Evolutionary conservation across 148 eudicot genomes (phyloP), one percentile per base, ranked within the genome.

Genomic region (Dysphania ambrosioides): DNA sequence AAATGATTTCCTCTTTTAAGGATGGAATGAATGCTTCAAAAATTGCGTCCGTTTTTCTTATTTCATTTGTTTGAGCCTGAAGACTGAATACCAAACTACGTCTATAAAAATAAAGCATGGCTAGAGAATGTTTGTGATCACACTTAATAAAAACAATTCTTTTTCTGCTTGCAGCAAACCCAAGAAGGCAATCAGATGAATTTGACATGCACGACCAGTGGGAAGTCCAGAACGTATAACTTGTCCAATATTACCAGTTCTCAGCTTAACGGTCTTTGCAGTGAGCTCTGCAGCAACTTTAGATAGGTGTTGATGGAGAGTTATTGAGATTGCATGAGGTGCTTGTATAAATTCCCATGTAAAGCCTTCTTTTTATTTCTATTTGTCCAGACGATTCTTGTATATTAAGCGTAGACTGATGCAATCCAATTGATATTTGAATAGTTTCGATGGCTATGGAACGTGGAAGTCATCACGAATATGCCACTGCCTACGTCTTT

Each of bases 191-290:
- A 81, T 73, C 86, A 91, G 79, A 74, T 87, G 72, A 88, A 84
- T 26, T 59, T 94, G 76, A 89, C 96, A 21, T 94, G 97, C 83
- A 78, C 85, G 35, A 77, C 79, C 81, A 90, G 80, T 32, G 79
- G 88, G 51, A 90, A 81, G 70, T 82, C 83, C 70, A 78, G 68
- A 63, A 78, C 85, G 0, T 94, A 89, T 68, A 58, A 80, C 49
- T 78, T 87, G 84, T 49, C 81, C 7, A 86, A 91, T 73, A 79
- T 89, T 75, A 80, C 89, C n/a, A 38, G 77, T 11, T 81, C 91
- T 30, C 91, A 83, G 81, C 83, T 94, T 4, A 88, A 79, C 72
- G 85, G 89, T 34, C 79, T 94, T 1, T 94, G 98, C 53, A 42
- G 72, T 30, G 80, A 88, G 80, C 88, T 93, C 51, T 91, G 98